Evolutionary conservation across 768 basidiomycete species (phyloP).

Genomic region (Vishniacozyma victoriae): DNA sequence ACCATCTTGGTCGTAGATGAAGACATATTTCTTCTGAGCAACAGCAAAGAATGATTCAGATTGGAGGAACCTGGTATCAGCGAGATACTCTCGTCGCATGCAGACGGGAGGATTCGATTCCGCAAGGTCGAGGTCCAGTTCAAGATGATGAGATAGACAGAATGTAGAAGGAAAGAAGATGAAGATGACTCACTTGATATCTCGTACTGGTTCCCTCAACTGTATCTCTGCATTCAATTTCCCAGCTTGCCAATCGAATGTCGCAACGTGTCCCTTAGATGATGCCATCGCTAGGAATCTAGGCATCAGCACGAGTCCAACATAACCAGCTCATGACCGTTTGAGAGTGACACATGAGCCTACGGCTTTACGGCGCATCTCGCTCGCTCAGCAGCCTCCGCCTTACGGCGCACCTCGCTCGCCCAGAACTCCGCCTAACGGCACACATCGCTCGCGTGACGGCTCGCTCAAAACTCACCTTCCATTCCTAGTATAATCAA

Average conservation of each 20-base stretch:
- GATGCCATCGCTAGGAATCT: constrained; percentile 86
- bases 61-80: constrained; percentile 72
- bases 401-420: too few relatives aligned
- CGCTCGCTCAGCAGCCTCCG: too few relatives aligned
- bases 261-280: constrained; percentile 74
- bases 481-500: constrained; percentile 85
- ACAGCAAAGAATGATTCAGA: constrained; percentile 90
- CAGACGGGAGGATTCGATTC: too few relatives aligned
- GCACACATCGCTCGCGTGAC: neutral
- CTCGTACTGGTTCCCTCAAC: constrained; percentile 75
- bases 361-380: too few relatives aligned
- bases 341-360: too few relatives aligned
- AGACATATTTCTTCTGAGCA: constrained; percentile 92
- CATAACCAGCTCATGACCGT: too few relatives aligned
- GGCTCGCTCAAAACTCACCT: constrained; percentile 53
- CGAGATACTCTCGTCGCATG: too few relatives aligned
- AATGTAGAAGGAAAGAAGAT: neutral
- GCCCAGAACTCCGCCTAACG: too few relatives aligned
- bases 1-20: constrained; percentile 89
- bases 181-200: constrained; percentile 66
- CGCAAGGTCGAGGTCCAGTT: neutral
- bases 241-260: constrained; percentile 89
- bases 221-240: constrained; percentile 81
- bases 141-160: neutral
- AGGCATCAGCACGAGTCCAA: neutral